phyloP scores from a whole-genome alignment of 495 filamentous ascomycete species.

The Penicillium lagena region DNA sequence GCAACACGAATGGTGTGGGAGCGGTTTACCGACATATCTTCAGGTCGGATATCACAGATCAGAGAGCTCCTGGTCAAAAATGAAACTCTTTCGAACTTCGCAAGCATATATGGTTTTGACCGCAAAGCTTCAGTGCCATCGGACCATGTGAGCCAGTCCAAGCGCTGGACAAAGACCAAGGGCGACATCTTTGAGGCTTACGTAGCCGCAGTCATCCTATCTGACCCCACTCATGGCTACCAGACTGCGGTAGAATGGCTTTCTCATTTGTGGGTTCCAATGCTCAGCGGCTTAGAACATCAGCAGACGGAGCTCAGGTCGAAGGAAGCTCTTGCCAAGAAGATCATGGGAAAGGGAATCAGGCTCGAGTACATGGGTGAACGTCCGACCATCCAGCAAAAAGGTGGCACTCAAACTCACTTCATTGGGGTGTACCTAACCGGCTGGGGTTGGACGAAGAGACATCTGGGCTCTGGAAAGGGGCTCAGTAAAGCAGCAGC shows the following conservation, averaged over 20 bases:
- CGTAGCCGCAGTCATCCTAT: slow-evolving; percentile 68
- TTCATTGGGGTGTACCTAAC: slow-evolving; percentile 67
- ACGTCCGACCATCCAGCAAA: slow-evolving; percentile 42
- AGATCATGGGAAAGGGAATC: slow-evolving; percentile 52
- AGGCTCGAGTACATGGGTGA: slow-evolving; percentile 62
- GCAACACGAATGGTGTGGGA: slow-evolving; percentile 58
- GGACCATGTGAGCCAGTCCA: slow-evolving; percentile 28
- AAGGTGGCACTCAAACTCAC: slow-evolving; percentile 51
- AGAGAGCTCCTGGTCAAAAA: slow-evolving; percentile 73
- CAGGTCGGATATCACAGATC: slow-evolving; percentile 57
- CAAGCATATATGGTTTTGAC: slow-evolving; percentile 61
- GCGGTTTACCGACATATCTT: slow-evolving; percentile 50
- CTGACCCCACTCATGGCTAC: slow-evolving; percentile 54
- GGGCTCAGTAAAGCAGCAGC: slow-evolving; percentile 69
- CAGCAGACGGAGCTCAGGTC: slow-evolving; percentile 33
- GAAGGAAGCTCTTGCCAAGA: slow-evolving; percentile 50
- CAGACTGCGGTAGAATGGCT: slow-evolving; percentile 59
- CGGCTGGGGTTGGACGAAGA: slow-evolving; percentile 64
- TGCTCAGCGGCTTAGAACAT: slow-evolving; percentile 23
- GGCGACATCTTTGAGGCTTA: slow-evolving; percentile 90
- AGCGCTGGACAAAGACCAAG: slow-evolving; percentile 59
- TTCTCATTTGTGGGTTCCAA: slow-evolving; percentile 58
- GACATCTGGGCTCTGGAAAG: slow-evolving; percentile 59
- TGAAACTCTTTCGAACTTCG: slow-evolving; percentile 60
- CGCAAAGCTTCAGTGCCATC: slow-evolving; percentile 48